phyloP scores from a whole-genome alignment of 2,329 filamentous ascomycete genomes.

The Xylariaceae sp. region DNA sequence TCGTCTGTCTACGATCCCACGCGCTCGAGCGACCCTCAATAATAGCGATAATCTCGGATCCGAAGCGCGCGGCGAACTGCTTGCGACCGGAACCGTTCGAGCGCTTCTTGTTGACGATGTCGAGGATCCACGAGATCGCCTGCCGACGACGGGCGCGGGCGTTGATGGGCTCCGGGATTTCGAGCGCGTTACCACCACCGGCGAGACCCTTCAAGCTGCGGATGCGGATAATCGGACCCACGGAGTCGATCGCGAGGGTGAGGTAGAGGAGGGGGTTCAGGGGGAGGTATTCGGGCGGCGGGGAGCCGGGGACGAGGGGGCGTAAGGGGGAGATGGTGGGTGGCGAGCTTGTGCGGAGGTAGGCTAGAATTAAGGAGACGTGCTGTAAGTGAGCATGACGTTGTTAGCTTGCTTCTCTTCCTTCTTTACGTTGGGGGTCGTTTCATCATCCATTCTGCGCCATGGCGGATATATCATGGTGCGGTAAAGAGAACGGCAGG shows the following conservation, averaged over 20 bases:
- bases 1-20: constrained; percentile 73
- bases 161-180: constrained; percentile 72
- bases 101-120: constrained; percentile 72
- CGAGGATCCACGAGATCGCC: constrained; percentile 85
- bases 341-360: constrained; percentile 77
- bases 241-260: constrained; percentile 82
- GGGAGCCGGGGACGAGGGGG: constrained; percentile 69
- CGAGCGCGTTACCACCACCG: constrained; percentile 79
- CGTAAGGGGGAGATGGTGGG: constrained; percentile 68
- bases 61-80: constrained; percentile 71
- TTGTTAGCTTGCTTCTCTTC: constrained; percentile 2
- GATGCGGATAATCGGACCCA: constrained; percentile 82
- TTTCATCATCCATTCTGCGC: no score
- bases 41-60: constrained; percentile 80
- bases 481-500: not conserved
- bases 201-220: constrained; percentile 69
- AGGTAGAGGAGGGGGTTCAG: constrained; percentile 88
- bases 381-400: constrained; percentile 48
- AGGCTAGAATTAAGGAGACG: constrained; percentile 75
- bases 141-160: constrained; percentile 69
- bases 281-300: constrained; percentile 73
- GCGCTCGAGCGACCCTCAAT: constrained; percentile 78
- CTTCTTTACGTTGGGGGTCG: no score
- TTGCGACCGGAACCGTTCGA: constrained; percentile 65
- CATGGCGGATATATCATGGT: not conserved